Percentiles rank a stretch among this genome's conserved stretches.
phyloP scores from a whole-genome alignment of 345 rosid species.

The Trapa bicornis region DNA sequence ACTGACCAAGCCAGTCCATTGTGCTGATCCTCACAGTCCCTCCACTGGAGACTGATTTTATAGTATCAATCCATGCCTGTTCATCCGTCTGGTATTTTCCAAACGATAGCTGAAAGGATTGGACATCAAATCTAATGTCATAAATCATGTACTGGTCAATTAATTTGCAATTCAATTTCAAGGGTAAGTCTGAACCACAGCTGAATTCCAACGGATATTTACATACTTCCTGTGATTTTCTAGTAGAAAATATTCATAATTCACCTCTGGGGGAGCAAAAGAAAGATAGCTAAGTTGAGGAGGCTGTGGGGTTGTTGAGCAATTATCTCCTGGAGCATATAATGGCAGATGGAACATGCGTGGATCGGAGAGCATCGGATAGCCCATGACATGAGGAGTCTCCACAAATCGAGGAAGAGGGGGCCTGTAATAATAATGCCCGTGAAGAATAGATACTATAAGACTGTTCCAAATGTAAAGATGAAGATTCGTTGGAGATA shows the following conservation, averaged over 20 bases:
- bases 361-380: constrained; percentile 58
- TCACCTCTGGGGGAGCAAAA: constrained; percentile 90
- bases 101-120: constrained; percentile 46
- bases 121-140: not conserved
- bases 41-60: constrained; percentile 50
- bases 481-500: not conserved
- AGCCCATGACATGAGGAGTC: constrained; percentile 48
- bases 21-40: constrained; percentile 60
- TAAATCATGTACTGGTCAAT: not conserved
- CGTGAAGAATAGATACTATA: not conserved
- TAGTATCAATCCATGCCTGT: constrained; percentile 80
- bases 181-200: not conserved
- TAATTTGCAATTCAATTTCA: not conserved
- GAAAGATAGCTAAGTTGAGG: constrained; percentile 47
- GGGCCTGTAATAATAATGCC: constrained; percentile 27
- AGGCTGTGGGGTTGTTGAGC: constrained; percentile 16
- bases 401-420: constrained; percentile 49
- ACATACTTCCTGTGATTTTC: not conserved
- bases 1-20: constrained; percentile 96
- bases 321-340: constrained; percentile 28
- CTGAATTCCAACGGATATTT: no score
- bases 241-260: not conserved
- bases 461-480: not conserved
- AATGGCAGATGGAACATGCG: constrained; percentile 26
- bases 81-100: constrained; percentile 64